These are phyloP conservation scores for Pichia sp. DNA, from an alignment of 1,139 yeast species.

Conservation along the genomic window DNA sequence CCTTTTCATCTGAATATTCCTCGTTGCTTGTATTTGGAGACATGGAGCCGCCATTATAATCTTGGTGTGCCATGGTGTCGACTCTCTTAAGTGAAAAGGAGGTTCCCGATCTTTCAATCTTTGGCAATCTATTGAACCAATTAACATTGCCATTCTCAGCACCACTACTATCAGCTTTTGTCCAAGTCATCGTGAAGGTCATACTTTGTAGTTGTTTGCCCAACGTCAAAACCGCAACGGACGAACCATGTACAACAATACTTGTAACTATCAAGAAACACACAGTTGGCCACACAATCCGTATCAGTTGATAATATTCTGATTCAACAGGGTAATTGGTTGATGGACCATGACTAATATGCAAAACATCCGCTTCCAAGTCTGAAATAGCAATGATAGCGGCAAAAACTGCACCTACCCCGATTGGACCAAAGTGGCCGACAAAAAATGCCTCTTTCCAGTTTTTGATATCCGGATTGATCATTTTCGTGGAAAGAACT, in stretches of 20 bases:
- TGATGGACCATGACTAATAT: slow-evolving; percentile 50
- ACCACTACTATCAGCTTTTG: slow-evolving; percentile 49
- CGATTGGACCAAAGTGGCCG: slow-evolving; percentile 98
- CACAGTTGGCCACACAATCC: slow-evolving; percentile 84
- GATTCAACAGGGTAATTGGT: slow-evolving; percentile 50
- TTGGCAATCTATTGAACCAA: slow-evolving; percentile 86
- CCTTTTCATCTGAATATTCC: slow-evolving; percentile 14
- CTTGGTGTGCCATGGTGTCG: slow-evolving; percentile 52
- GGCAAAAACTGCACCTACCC: slow-evolving; percentile 95
- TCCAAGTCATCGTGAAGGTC: slow-evolving; percentile 89
- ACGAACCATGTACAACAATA: slow-evolving; percentile 91
- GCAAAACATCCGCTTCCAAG: slow-evolving; percentile 51
- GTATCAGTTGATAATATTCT: slow-evolving; percentile 65
- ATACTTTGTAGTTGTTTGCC: slow-evolving; percentile 88
- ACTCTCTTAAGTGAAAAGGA: slow-evolving; percentile 78
- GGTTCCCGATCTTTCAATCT: slow-evolving; percentile 61
- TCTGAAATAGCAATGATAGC: slow-evolving; percentile 79
- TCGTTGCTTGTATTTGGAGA: slow-evolving; percentile 9
- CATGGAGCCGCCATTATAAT: slow-evolving; percentile 15
- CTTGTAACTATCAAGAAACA: slow-evolving; percentile 82
- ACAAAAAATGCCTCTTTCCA: slow-evolving; percentile 96
- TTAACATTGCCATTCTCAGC: slow-evolving; percentile 50
- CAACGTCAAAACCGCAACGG: slow-evolving; percentile 80
- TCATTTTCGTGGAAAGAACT: slow-evolving; percentile 67
- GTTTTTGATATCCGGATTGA: slow-evolving; percentile 86